These are phyloP conservation scores for Boletus pseudo-olivaceus DNA, from an alignment of 768 basidiomycete species.

Conservation along the genomic window DNA sequence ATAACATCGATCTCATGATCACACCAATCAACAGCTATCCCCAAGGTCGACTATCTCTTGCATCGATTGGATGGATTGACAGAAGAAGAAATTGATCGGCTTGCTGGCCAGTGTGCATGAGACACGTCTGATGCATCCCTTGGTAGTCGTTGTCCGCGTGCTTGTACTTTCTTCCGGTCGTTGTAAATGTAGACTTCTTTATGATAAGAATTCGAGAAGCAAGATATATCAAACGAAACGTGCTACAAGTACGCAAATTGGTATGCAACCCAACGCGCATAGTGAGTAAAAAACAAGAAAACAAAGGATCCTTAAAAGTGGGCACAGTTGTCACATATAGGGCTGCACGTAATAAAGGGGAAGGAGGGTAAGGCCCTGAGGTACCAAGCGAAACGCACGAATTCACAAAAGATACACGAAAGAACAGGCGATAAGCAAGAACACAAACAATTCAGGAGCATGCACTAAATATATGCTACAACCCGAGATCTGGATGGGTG, in stretches of 20 bases:
- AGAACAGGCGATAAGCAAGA: conserved; percentile 22
- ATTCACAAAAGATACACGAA: conserved; percentile 9
- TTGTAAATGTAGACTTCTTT: conserved; percentile 5
- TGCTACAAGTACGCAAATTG: conserved; percentile 22
- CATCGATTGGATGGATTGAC: conserved; percentile 83
- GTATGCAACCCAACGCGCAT: conserved; percentile 21
- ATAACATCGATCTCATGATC: background rate
- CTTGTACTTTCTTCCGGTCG: conserved; percentile 1
- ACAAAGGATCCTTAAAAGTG: conserved; percentile 12
- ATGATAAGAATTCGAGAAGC: conserved; percentile 8
- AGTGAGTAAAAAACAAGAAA: conserved; percentile 26
- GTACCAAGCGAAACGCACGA: conserved; percentile 2
- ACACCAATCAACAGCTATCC: background rate
- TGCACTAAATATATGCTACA: conserved; percentile 34
- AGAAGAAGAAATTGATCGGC: conserved; percentile 69
- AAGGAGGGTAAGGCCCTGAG: background rate
- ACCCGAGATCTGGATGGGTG: conserved; percentile 40
- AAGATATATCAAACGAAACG: conserved; percentile 20
- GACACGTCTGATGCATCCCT: background rate
- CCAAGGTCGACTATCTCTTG: conserved; percentile 92
- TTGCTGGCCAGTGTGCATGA: conserved; percentile 33
- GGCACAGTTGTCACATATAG: conserved; percentile 20
- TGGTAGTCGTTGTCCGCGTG: conserved; percentile 1
- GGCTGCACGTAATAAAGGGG: conserved; percentile 8
- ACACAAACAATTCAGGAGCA: conserved; percentile 12